A percentile compares a stretch with the other conserved stretches of the same genome.
These are phyloP conservation scores for Schizophyllum commune DNA, from an alignment of 1,284 basidiomycete genomes.

Conservation along the genomic window DNA sequence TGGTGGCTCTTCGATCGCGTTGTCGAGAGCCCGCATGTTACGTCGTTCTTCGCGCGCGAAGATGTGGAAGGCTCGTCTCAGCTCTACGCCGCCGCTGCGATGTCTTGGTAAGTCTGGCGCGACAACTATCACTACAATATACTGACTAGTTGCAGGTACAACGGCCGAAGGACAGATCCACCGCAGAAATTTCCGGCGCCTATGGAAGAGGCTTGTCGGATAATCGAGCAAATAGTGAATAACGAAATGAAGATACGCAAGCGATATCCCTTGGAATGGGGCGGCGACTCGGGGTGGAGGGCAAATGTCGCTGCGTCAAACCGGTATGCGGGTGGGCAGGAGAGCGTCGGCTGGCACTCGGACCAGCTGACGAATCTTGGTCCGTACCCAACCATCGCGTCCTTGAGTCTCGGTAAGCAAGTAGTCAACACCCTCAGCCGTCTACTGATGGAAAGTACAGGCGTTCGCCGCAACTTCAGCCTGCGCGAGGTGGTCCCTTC, in stretches of 20 bases:
- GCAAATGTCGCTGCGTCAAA: slow-evolving; percentile 92
- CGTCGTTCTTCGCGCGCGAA: slow-evolving; percentile 64
- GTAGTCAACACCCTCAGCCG: not conserved
- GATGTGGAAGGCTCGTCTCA: slow-evolving; percentile 12
- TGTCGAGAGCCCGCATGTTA: slow-evolving; percentile 80
- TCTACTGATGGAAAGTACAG: slow-evolving; percentile 27
- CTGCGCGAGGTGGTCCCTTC: slow-evolving; percentile 67
- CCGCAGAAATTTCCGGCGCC: slow-evolving; percentile 57
- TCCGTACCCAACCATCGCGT: slow-evolving; percentile 90
- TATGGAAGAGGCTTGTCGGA: slow-evolving; percentile 74
- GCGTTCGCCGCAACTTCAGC: slow-evolving; percentile 68
- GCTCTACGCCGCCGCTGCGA: not conserved
- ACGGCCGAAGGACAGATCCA: slow-evolving; percentile 53
- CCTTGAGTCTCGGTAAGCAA: slow-evolving; percentile 74
- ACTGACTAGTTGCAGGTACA: slow-evolving; percentile 53
- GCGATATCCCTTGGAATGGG: slow-evolving; percentile 72
- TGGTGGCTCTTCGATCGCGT: slow-evolving; percentile 81
- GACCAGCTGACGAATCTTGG: slow-evolving; percentile 79
- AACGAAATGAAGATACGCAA: slow-evolving; percentile 54
- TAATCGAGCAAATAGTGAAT: slow-evolving; percentile 76
- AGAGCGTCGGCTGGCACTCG: slow-evolving; percentile 83
- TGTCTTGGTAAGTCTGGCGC: not conserved
- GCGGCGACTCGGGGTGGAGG: slow-evolving; percentile 48
- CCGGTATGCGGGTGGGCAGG: slow-evolving; percentile 79
- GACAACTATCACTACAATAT: not conserved